Evolutionary conservation across 2,329 filamentous ascomycete genomes (phyloP), one percentile per base, ranked within the genome.

Genomic region (Akanthomyces lecanii): DNA sequence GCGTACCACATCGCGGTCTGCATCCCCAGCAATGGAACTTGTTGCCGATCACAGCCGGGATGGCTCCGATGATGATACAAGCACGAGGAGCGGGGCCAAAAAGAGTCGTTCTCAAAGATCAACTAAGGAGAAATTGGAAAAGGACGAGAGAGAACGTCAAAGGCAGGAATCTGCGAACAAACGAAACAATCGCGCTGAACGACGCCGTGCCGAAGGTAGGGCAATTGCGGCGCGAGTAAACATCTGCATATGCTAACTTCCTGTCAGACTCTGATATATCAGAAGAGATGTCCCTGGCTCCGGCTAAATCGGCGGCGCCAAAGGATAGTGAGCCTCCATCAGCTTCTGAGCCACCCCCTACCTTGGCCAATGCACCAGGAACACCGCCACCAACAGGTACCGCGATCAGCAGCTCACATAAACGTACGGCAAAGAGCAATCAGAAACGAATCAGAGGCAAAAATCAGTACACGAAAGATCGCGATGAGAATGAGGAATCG

Each of bases 391-490:
- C 80, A 33, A 77, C 77, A 8, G 78, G 82, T 64, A 75, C 79
- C 2, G 70, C 76, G 2, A 77, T 81, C 1, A 81, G 72, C 62
- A 77, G 73, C 66, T 78, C 81, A 2, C 80, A 83, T 63, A 90
- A 89, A 72, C 89, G 69, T 76, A 83, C 71, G 71, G 84, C 76
- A 63, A 81, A 86, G 70, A 83, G 86, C 68, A 82, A 86, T 7
- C 81, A 84, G 67, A 86, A 89, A 70, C 87, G 89, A 65, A 86
- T 83, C 42, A 87, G 88, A 64, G 89, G 89, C 21, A 87, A 89
- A 66, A 95, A 94, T 67, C 91, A 95, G 73, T 93, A 94, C 70
- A 93, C 89, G 0, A 89, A 89, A 71, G 89, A 93, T 66, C 84
- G 87, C 52, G 89, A 91, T 54, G 73, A 82, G 21, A 80, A 79